A percentile compares a stretch with the other conserved stretches of the same genome.
phyloP scores from a whole-genome alignment of 805 yeast species.

The Komagataella pseudopastoris region DNA sequence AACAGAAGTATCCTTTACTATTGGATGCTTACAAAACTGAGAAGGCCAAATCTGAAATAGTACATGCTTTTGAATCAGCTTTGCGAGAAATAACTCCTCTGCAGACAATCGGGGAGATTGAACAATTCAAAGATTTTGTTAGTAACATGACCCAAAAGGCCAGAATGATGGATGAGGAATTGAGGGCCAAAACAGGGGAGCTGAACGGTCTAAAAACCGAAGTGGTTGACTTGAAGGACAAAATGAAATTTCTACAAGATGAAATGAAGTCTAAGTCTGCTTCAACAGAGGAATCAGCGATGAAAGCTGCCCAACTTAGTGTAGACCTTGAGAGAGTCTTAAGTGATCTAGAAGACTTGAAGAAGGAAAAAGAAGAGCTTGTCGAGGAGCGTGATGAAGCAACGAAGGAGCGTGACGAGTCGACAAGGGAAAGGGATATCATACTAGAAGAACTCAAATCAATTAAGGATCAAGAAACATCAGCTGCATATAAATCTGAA shows the following conservation, averaged over 20 bases:
- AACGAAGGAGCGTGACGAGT: neutral
- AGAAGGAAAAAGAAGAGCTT: neutral
- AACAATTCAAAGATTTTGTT: constrained; percentile 55
- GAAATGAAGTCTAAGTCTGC: constrained; percentile 1
- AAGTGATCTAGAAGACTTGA: constrained; percentile 1
- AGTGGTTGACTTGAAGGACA: constrained; percentile 1
- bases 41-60: constrained; percentile 48
- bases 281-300: neutral
- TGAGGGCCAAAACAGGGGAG: constrained; percentile 31
- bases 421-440: neutral
- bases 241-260: neutral
- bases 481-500: neutral
- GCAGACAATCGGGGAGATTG: constrained; percentile 60
- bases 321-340: neutral
- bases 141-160: constrained; percentile 47
- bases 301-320: neutral
- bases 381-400: neutral
- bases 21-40: constrained; percentile 79
- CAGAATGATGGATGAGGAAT: constrained; percentile 48
- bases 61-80: constrained; percentile 51
- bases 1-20: constrained; percentile 76
- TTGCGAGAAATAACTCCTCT: constrained; percentile 75
- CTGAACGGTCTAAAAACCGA: constrained; percentile 7
- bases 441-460: neutral
- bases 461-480: neutral